phyloP scores from a whole-genome alignment of 495 filamentous ascomycete genomes.

The Aspergillus asperescens region DNA sequence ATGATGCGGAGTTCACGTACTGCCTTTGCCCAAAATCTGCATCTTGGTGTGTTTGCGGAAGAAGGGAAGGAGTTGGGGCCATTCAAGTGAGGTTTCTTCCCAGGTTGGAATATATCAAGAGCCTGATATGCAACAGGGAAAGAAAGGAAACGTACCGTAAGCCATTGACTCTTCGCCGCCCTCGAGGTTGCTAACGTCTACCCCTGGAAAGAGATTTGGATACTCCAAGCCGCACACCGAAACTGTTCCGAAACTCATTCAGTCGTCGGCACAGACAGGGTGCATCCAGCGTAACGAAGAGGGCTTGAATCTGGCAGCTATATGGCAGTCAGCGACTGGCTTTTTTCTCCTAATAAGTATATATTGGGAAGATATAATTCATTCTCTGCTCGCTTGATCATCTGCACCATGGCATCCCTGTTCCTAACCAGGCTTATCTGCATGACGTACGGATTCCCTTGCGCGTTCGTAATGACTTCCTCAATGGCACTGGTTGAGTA shows the following conservation, averaged over 20 bases:
- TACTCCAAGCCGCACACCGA: constrained; percentile 32
- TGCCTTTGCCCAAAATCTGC: constrained; percentile 87
- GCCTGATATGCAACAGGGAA: too few species aligned
- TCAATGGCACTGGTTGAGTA: constrained; percentile 49
- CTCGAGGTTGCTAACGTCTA: constrained; percentile 10
- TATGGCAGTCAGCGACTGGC: neutral
- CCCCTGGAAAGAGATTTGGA: constrained; percentile 25
- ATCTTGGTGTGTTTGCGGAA: constrained; percentile 79
- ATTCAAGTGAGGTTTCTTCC: too few species aligned
- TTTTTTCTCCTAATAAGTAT: neutral
- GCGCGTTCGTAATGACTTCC: constrained; percentile 41
- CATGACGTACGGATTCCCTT: constrained; percentile 43
- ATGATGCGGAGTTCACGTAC: neutral
- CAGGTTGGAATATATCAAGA: too few species aligned
- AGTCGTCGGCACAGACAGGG: constrained; percentile 67
- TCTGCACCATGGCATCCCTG: constrained; percentile 73
- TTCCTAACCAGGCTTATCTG: constrained; percentile 97
- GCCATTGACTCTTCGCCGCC: constrained; percentile 25
- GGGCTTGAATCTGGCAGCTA: constrained; percentile 75
- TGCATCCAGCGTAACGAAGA: constrained; percentile 93
- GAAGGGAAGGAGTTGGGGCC: constrained; percentile 84
- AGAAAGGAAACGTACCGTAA: constrained; percentile 23
- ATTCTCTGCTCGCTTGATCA: constrained; percentile 79
- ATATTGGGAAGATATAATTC: constrained; percentile 1
- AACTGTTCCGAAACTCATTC: constrained; percentile 45